Conservation (phyloP, 768 basidiomycete species). For the Russula brevipes region DNA sequence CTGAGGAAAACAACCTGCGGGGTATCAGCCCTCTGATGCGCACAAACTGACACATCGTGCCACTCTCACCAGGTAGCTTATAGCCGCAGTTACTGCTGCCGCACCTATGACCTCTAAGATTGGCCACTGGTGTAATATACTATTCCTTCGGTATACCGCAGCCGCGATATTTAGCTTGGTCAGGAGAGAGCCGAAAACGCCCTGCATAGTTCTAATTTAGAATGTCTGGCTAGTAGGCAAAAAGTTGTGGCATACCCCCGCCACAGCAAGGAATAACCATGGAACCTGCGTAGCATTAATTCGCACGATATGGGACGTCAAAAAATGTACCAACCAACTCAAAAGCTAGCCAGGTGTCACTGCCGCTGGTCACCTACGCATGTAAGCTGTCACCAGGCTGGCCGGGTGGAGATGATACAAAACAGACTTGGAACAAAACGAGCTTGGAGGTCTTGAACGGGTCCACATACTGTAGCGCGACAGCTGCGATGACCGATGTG, state of each 20-base stretch:
- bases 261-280: conserved; percentile 59
- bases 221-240: conserved; percentile 5
- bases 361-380: conserved; percentile 49
- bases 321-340: conserved; percentile 48
- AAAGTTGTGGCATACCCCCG: conserved; percentile 44
- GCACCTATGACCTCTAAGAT: conserved; percentile 58
- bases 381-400: neutral
- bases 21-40: neutral
- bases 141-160: conserved; percentile 56
- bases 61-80: conserved; percentile 54
- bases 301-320: neutral
- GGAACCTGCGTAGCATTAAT: conserved; percentile 46
- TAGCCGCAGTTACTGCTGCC: conserved; percentile 62
- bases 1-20: conserved; percentile 61
- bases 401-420: neutral
- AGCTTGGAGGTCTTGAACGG: conserved; percentile 84
- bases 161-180: conserved; percentile 62
- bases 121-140: conserved; percentile 53
- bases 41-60: neutral
- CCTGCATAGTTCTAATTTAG: conserved; percentile 36
- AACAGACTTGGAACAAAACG: conserved; percentile 64
- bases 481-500: conserved; percentile 80
- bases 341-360: conserved; percentile 64
- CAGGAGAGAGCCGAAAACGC: conserved; percentile 57
- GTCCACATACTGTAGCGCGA: conserved; percentile 77